Percentiles rank a stretch among this genome's conserved stretches.
Evolutionary conservation across 768 basidiomycete genomes (phyloP).

Genomic region (Boletus barrowsii): DNA sequence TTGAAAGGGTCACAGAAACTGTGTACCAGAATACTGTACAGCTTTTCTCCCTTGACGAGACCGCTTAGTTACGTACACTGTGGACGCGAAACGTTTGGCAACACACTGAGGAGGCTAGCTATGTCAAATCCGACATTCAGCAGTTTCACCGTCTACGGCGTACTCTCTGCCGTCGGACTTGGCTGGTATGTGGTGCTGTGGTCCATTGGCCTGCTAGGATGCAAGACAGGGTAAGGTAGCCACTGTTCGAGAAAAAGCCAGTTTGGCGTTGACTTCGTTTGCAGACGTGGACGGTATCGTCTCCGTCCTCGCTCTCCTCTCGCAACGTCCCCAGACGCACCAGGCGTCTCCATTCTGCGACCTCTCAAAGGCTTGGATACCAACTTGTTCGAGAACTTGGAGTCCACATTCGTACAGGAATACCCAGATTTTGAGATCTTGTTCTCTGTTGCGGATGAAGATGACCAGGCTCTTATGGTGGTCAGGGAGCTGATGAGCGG

Average conservation of each 20-base stretch:
- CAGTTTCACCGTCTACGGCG: slow-evolving; percentile 4
- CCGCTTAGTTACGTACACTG: slow-evolving; percentile 6
- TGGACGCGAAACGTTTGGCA: background rate
- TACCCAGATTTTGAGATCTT: slow-evolving; percentile 92
- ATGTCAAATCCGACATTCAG: slow-evolving; percentile 16
- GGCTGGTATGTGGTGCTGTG: slow-evolving; percentile 64
- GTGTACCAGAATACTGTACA: slow-evolving; percentile 63
- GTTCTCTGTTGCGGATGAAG: slow-evolving; percentile 83
- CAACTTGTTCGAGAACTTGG: slow-evolving; percentile 94
- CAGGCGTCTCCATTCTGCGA: slow-evolving; percentile 91
- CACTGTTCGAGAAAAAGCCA: background rate
- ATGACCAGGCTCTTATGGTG: slow-evolving; percentile 85
- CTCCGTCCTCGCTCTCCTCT: slow-evolving; percentile 61
- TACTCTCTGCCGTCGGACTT: slow-evolving; percentile 41
- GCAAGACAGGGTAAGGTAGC: slow-evolving; percentile 60
- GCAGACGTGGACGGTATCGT: slow-evolving; percentile 75
- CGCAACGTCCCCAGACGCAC: slow-evolving; percentile 51
- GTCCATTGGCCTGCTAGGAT: slow-evolving; percentile 65
- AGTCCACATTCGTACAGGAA: slow-evolving; percentile 88
- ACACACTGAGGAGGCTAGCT: background rate
- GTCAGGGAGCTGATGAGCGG: slow-evolving; percentile 74
- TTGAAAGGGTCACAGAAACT: slow-evolving; percentile 54
- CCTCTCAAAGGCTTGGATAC: slow-evolving; percentile 94
- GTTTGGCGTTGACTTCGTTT: background rate
- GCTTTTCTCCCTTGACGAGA: slow-evolving; percentile 52